phyloP scores from a whole-genome alignment of 1,284 basidiomycete species.

The Rhodotorula sp. region DNA sequence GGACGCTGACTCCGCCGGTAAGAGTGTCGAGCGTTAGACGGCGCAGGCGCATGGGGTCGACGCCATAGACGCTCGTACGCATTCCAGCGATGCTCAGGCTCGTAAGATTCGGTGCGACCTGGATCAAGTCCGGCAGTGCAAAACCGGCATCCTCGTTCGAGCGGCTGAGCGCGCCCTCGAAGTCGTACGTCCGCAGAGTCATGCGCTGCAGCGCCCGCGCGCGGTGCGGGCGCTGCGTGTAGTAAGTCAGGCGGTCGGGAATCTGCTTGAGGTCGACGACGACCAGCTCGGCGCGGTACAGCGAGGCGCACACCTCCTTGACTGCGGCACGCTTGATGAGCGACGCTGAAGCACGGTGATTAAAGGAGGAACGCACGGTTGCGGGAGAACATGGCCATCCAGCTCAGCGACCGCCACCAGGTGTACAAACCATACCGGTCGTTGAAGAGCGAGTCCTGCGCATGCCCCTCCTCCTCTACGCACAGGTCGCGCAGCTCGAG shows the following conservation, averaged over 20 bases:
- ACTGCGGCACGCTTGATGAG: not conserved
- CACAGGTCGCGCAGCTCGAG: conserved; percentile 8
- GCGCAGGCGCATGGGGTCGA: not conserved
- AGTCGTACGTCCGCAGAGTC: conserved; percentile 4
- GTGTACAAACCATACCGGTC: not conserved
- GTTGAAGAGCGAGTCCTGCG: not conserved
- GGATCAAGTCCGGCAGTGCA: not conserved
- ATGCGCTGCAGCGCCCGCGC: not conserved
- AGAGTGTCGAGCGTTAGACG: conserved; percentile 5
- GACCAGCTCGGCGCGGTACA: conserved; percentile 11
- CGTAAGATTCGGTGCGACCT: not conserved
- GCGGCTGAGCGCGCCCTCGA: not conserved
- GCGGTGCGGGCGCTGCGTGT: not conserved
- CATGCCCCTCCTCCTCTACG: not conserved
- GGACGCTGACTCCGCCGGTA: conserved; percentile 26
- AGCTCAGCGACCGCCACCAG: not conserved
- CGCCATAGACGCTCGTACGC: not conserved
- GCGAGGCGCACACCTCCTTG: not conserved
- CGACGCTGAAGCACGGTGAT: too few relatives aligned
- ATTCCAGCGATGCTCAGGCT: not conserved
- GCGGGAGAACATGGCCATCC: not conserved
- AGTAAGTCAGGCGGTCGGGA: not conserved
- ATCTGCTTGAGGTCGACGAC: conserved; percentile 7
- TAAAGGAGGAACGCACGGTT: not conserved
- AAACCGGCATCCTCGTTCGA: conserved; percentile 4